A percentile compares a stretch with the other conserved stretches of the same genome.
Conservation (phyloP, 2,329 filamentous ascomycete species). For the Saccharata proteae region DNA sequence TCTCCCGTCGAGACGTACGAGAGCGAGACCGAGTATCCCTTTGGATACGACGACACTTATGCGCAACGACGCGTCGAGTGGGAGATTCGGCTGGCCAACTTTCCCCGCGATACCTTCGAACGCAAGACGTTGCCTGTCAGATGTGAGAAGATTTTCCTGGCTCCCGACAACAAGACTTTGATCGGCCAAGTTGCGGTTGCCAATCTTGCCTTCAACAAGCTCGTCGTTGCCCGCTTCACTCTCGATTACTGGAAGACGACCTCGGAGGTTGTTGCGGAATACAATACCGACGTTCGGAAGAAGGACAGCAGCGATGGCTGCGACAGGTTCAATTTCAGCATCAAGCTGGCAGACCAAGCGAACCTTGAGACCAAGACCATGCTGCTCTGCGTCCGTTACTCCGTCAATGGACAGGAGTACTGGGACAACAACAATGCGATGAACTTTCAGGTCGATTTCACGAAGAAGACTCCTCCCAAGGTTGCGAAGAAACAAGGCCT, state of each 20-base stretch:
- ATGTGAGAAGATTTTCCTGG: conserved; percentile 77
- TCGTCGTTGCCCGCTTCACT: conserved; percentile 85
- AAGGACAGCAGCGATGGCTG: conserved; percentile 54
- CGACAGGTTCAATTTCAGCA: conserved; percentile 88
- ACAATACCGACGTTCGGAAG: conserved; percentile 62
- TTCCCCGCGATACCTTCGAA: conserved; percentile 54
- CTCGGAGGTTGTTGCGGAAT: conserved; percentile 87
- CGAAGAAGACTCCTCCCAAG: conserved; percentile 56
- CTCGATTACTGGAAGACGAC: conserved; percentile 98
- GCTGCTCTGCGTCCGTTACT: conserved; percentile 83
- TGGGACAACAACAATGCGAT: conserved; percentile 87
- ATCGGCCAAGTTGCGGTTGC: conserved; percentile 73
- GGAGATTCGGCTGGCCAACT: conserved; percentile 78
- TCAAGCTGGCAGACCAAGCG: conserved; percentile 81
- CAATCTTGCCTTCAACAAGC: conserved; percentile 83
- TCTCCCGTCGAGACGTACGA: conserved; percentile 85
- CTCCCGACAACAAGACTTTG: conserved; percentile 73
- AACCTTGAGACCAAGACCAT: conserved; percentile 89
- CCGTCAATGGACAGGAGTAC: conserved; percentile 68
- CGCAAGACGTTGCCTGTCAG: conserved; percentile 58
- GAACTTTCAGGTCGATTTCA: conserved; percentile 94
- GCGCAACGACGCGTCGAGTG: conserved; percentile 53
- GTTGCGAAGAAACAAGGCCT: conserved; percentile 16
- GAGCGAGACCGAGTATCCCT: conserved; percentile 82
- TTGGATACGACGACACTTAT: conserved; percentile 43